Percentiles rank a stretch among this genome's conserved stretches.
Evolutionary conservation across 768 basidiomycete species (phyloP).

Genomic region (Amanita exitialis): DNA sequence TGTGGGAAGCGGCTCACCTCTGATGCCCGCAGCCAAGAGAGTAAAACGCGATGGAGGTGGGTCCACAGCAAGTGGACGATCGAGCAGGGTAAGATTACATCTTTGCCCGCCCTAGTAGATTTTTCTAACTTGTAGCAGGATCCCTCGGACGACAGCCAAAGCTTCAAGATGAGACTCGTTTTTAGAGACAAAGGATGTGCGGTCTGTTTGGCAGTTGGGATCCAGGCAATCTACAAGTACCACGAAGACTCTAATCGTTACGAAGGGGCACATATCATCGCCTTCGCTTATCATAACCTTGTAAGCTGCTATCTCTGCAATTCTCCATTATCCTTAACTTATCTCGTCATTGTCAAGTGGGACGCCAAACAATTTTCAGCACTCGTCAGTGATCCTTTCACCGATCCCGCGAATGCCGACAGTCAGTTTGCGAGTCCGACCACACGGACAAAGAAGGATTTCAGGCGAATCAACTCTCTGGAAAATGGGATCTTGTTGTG

Average conservation of each 20-base stretch:
- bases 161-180: conserved; percentile 14
- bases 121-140: conserved; percentile 8
- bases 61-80: conserved; percentile 6
- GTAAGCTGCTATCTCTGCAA: conserved; percentile 10
- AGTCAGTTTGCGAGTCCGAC: conserved; percentile 7
- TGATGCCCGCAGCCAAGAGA: conserved; percentile 4
- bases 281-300: background rate
- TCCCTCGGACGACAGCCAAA: conserved; percentile 7
- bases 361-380: conserved; percentile 1
- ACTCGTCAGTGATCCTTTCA: conserved; percentile 8
- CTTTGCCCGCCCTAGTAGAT: conserved; percentile 7
- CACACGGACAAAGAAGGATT: conserved; percentile 8
- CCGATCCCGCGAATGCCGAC: conserved; percentile 10
- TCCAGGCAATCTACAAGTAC: conserved; percentile 9
- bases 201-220: conserved; percentile 12
- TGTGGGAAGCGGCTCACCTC: background rate
- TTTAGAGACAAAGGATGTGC: conserved; percentile 13
- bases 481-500: conserved; percentile 13
- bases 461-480: conserved; percentile 11
- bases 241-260: conserved; percentile 11
- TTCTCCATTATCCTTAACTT: conserved; percentile 8
- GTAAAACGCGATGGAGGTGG: conserved; percentile 5
- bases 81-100: conserved; percentile 10
- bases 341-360: conserved; percentile 11
- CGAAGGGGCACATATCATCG: conserved; percentile 11